Conservation (phyloP, 2,329 filamentous ascomycete species). For the Podosphaera xanthii region DNA sequence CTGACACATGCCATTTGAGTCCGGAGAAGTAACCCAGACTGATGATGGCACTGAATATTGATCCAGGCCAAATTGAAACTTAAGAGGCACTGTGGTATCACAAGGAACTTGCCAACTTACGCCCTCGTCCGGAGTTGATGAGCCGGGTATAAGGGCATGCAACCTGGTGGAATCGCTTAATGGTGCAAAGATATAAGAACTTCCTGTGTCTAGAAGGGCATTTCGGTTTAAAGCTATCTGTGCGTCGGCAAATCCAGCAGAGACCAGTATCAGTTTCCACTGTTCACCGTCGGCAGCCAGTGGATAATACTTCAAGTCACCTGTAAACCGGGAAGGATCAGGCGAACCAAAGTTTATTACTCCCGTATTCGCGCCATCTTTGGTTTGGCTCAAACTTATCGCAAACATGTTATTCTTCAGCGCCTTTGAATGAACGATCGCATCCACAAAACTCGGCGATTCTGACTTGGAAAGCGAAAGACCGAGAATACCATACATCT, state of each 20-base stretch:
- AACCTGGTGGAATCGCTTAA: slow-evolving; percentile 39
- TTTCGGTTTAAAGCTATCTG: slow-evolving; percentile 25
- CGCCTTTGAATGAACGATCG: slow-evolving; percentile 30
- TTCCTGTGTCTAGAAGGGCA: slow-evolving; percentile 48
- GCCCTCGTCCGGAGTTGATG: slow-evolving; percentile 23
- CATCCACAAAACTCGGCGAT: slow-evolving; percentile 42
- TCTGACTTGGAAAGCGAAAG: slow-evolving; percentile 37
- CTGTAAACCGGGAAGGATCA: slow-evolving; percentile 42
- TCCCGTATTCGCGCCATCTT: slow-evolving; percentile 44
- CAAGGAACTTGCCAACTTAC: slow-evolving; percentile 54
- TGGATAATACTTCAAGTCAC: slow-evolving; percentile 42
- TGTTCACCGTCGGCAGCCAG: slow-evolving; percentile 25
- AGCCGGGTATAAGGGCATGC: slow-evolving; percentile 39
- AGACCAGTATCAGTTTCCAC: slow-evolving; percentile 53
- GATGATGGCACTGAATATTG: slow-evolving; percentile 42
- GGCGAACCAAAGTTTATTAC: slow-evolving; percentile 55
- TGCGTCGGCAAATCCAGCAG: slow-evolving; percentile 33
- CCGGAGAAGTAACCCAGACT: slow-evolving; percentile 39
- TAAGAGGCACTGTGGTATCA: slow-evolving; percentile 33
- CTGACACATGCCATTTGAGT: slow-evolving; percentile 24
- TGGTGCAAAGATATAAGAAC: slow-evolving; percentile 56
- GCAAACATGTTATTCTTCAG: slow-evolving; percentile 46
- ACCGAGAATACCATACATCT: slow-evolving; percentile 74
- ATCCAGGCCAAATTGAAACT: slow-evolving; percentile 43
- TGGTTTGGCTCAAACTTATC: slow-evolving; percentile 43